Percentiles rank a stretch among this genome's conserved stretches.
These are phyloP conservation scores for Lolium rigidum DNA, from an alignment of 176 grass and related monocot genomes.

Conservation along the genomic window DNA sequence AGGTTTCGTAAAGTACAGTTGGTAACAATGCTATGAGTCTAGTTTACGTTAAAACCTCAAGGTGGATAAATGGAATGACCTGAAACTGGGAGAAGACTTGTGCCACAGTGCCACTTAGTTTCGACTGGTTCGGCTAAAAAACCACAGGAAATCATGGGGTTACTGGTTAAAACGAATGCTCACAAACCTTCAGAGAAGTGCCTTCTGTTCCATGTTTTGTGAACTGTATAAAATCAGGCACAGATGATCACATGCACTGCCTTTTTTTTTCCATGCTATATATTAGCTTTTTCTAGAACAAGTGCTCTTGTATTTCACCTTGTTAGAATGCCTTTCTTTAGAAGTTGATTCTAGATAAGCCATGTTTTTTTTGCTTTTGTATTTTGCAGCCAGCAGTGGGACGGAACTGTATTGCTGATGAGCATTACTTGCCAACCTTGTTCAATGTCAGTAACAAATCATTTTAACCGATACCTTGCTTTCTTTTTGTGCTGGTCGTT, in stretches of 20 bases:
- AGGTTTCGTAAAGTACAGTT: constrained; percentile 29
- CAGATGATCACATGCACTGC: constrained; percentile 22
- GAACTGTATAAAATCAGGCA: constrained; percentile 14
- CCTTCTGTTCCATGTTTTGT: constrained; percentile 20
- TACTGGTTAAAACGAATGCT: constrained; percentile 19
- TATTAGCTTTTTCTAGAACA: background rate
- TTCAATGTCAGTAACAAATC: constrained; percentile 73
- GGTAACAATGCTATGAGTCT: background rate
- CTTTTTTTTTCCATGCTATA: constrained; percentile 19
- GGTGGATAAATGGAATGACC: constrained; percentile 8
- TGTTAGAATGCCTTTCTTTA: background rate
- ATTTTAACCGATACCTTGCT: constrained; percentile 39
- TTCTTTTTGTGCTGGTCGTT: background rate
- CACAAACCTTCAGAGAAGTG: constrained; percentile 14
- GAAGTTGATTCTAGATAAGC: constrained; percentile 23
- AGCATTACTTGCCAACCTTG: constrained; percentile 97
- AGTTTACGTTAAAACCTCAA: constrained; percentile 29
- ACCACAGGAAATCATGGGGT: background rate
- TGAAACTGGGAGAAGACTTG: constrained; percentile 20
- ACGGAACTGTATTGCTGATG: constrained; percentile 97
- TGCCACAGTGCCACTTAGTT: background rate
- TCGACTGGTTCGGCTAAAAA: constrained; percentile 14
- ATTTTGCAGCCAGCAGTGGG: constrained; percentile 89
- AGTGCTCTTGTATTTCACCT: constrained; percentile 32
- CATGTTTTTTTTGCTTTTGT: constrained; percentile 37